Base-by-base conservation (phyloP, 192 early-diverging fungal species). In the Coemansia sp. region DNA sequence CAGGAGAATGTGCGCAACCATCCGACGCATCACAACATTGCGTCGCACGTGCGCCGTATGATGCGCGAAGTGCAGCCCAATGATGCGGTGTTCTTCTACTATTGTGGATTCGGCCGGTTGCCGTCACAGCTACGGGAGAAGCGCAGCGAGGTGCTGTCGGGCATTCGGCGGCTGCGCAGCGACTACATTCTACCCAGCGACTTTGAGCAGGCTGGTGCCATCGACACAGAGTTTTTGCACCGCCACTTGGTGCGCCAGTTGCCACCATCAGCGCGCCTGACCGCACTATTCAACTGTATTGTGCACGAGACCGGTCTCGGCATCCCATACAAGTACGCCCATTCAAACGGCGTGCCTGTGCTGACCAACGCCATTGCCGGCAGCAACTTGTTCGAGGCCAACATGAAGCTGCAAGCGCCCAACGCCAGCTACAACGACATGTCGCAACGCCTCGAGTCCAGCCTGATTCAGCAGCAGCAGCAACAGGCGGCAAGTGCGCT, bases 41-140 rank as follows among this genome's bases (percentile, higher is more conserved):
- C 84, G 14, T 70, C 84, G 29, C 85, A 80, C 39, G 88, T 92
- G 69, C 76, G 80, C 32, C 89, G 88, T 80, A 84, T 93, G 50
- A 87, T 89, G 62, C 69, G 72, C 47, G 87, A 77, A 24, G 84
- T 88, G 32, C 71, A 76, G 27, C 84, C 92, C 48, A 87, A 87
- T 55, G 90, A 92, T 66, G 86, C 87, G 7, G 77, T 93, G 60
- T 88, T 90, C 64, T 87, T 93, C 71, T 88, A 91, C 72, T 93
- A 81, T 66, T 89, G 84, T 56, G 93, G 93, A 29, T 90, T 90
- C 62, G 86, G 91, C 27, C 76, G 83, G 11, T 81, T 80, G 32
- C 70, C 76, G 15, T 17, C 59, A 22, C 76, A 79, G 58, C 55
- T 73, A 2, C 51, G 45, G 10, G 71, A 73, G 2, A 58, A 53